Percentiles rank a stretch among this genome's conserved stretches.
Evolutionary conservation across 2,329 filamentous ascomycete species (phyloP).

Genomic region (Aspergillus sp.): DNA sequence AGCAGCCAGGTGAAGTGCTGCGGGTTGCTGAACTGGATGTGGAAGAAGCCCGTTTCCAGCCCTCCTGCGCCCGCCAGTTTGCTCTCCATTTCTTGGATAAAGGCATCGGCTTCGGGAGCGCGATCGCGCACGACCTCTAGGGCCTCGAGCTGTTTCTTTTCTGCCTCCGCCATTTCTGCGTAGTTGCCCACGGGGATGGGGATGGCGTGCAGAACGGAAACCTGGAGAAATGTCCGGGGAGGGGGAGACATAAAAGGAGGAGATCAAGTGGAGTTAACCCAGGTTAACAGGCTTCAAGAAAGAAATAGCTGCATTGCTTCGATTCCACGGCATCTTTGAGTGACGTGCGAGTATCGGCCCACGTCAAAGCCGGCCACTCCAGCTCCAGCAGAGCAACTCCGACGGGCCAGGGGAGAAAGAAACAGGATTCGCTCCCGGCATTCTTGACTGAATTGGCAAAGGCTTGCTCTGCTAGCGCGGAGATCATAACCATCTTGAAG

Average conservation of each 20-base stretch:
- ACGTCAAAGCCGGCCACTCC: neutral
- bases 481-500: neutral
- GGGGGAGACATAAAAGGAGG: neutral
- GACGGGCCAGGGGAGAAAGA: neutral
- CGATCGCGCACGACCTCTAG: slow-evolving; percentile 9
- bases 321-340: neutral
- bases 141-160: slow-evolving; percentile 7
- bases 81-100: slow-evolving; percentile 20
- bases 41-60: slow-evolving; percentile 56
- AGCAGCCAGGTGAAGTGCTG: slow-evolving; percentile 67
- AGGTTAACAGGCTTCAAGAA: neutral
- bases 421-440: neutral
- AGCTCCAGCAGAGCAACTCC: neutral
- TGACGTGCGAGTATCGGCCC: neutral
- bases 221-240: neutral
- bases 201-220: neutral
- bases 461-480: neutral
- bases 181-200: too few relatives aligned
- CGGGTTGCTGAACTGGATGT: slow-evolving; percentile 43
- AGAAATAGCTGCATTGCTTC: too few relatives aligned
- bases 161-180: neutral
- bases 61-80: slow-evolving; percentile 24
- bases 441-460: slow-evolving; percentile 3
- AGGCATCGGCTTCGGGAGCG: slow-evolving; percentile 4
- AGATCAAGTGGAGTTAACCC: neutral